Evolutionary conservation across 2,329 filamentous ascomycete species (phyloP), one percentile per base, ranked within the genome.

Genomic region (Aspergillus unguis): DNA sequence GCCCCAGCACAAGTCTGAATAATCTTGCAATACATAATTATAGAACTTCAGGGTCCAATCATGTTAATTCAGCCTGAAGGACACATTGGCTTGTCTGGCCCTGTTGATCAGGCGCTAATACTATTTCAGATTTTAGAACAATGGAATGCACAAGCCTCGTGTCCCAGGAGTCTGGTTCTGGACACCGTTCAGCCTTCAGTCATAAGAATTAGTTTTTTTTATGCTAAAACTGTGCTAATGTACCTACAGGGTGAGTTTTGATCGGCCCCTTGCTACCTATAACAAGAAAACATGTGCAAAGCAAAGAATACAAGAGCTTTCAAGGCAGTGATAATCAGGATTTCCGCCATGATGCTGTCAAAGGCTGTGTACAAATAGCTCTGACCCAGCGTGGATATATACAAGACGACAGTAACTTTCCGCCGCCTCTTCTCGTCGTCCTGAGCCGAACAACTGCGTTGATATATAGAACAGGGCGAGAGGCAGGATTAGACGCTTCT

Each of bases 1-100:
- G 10, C 36, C 44, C 9, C 32, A 36, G 37, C 17, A 43, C 38
- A 33, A 48, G 27, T 48, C 44, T 48, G 44, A 53, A 53, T 53
- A 53, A 53, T 48, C 48, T 38, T 31, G 10, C 27, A 17, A 23
- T 38, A 48, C 17, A 40, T 29, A 43, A 44, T 44, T 38, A 44
- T 31, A 44, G 26, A 23, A 17, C 17, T 17, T 17, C 17, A 17
- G 17, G 38, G n/a, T 26, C 48, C 48, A 48, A 48, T 48, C 29
- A 48, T 31, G 36, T 35, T 23, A 35, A n/a, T 17, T n/a, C 37
- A 41, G n/a, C 35, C 35, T 40, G 29, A 48, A 6, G 23, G 3
- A 36, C 17, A 33, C 9, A n/a, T 32, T 48, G 36, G 17, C 17
- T 17, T 48, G 44, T 33, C 28, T 44, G 38, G 44, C 31, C 44